Evolutionary conservation across 805 yeast species (phyloP).

Genomic region (Ogataea paradorogensis): DNA sequence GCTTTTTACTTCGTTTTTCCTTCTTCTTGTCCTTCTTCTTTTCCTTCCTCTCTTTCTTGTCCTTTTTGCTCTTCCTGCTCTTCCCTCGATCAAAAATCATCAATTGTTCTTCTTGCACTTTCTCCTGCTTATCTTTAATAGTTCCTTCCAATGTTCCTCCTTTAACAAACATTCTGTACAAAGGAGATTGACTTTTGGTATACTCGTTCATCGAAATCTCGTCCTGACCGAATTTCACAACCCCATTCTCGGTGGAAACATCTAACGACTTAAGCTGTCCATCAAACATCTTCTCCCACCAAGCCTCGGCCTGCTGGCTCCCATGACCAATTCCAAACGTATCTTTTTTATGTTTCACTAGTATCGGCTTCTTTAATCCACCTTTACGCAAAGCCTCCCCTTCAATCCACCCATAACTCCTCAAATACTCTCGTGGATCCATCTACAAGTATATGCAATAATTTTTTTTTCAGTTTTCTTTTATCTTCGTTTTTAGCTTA

Average conservation of each 20-base stretch:
- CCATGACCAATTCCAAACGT: conserved; percentile 87
- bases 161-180: conserved; percentile 80
- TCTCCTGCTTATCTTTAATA: conserved; percentile 32
- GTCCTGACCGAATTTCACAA: conserved; percentile 37
- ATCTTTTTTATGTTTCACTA: conserved; percentile 88
- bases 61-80: conserved; percentile 23
- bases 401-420: conserved; percentile 85
- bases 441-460: conserved; percentile 36
- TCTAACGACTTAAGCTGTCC: conserved; percentile 83
- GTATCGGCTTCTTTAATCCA: conserved; percentile 77
- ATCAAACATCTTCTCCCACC: conserved; percentile 98
- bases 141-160: conserved; percentile 88
- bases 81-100: conserved; percentile 24
- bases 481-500: conserved; percentile 1
- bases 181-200: conserved; percentile 58
- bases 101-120: conserved; percentile 17
- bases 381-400: conserved; percentile 84
- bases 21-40: conserved; percentile 25
- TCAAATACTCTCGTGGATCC: conserved; percentile 73
- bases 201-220: conserved; percentile 44
- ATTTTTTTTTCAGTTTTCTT: conserved; percentile 7
- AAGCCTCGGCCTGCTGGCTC: conserved; percentile 72
- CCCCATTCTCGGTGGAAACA: conserved; percentile 13
- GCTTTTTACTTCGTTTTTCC: conserved; percentile 20
- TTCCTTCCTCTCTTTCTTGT: conserved; percentile 23